phyloP scores from a whole-genome alignment of 805 yeast species.

The Schizosaccharomyces cryophilus region DNA sequence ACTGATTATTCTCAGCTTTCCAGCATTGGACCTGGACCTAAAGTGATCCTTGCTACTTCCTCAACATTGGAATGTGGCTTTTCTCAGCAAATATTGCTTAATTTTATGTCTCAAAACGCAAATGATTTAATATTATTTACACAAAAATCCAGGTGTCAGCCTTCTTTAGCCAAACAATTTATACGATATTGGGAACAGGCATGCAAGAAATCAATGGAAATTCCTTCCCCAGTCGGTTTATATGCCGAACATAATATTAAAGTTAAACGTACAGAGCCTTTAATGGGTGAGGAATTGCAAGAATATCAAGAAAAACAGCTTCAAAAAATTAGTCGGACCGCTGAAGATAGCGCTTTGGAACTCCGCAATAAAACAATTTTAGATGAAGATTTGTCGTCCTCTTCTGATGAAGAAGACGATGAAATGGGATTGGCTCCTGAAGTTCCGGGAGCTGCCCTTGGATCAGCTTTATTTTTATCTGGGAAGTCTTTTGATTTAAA shows the following conservation, averaged over 20 bases:
- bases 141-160: constrained; percentile 3
- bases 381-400: constrained; percentile 11
- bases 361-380: constrained; percentile 17
- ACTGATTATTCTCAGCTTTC: not conserved
- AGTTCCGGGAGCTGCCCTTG: not conserved
- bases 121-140: constrained; percentile 3
- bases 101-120: not conserved
- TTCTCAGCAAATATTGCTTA: constrained; percentile 22
- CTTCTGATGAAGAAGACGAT: constrained; percentile 13
- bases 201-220: not conserved
- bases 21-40: constrained; percentile 19
- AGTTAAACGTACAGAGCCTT: constrained; percentile 13
- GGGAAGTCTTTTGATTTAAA: not conserved
- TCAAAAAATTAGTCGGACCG: constrained; percentile 10
- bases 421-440: constrained; percentile 8
- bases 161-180: not conserved
- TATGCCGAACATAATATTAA: constrained; percentile 6
- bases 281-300: constrained; percentile 16
- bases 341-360: constrained; percentile 14
- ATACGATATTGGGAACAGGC: not conserved
- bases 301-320: constrained; percentile 10
- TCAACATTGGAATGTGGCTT: constrained; percentile 37
- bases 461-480: not conserved
- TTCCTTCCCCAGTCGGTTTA: constrained; percentile 2
- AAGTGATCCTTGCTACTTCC: constrained; percentile 59